A percentile compares a stretch with the other conserved stretches of the same genome.
Evolutionary conservation across 148 eudicot species (phyloP).

Genomic region (Amaranthus hypochondriacus): DNA sequence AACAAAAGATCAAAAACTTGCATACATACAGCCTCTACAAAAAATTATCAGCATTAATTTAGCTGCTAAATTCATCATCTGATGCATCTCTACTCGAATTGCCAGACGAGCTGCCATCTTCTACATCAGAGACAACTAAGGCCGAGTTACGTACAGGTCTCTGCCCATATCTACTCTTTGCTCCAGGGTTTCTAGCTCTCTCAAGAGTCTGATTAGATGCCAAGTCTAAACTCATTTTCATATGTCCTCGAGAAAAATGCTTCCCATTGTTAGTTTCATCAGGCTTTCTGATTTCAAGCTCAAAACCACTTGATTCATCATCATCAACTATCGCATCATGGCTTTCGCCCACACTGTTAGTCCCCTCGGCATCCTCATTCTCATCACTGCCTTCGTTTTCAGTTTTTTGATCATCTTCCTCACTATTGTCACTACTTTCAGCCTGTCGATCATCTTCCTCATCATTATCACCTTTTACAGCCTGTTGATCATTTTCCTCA

Average conservation of each 20-base stretch:
- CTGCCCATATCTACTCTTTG: constrained; percentile 57
- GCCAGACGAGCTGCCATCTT: constrained; percentile 38
- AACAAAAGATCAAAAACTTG: constrained; percentile 16
- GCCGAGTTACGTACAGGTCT: constrained; percentile 62
- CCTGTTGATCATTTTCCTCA: constrained; percentile 13
- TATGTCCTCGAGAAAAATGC: constrained; percentile 16
- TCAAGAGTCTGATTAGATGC: constrained; percentile 21
- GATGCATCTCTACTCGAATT: constrained; percentile 10
- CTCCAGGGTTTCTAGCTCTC: constrained; percentile 34
- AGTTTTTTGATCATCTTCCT: not conserved
- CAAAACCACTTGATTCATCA: constrained; percentile 26
- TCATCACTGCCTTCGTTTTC: constrained; percentile 22
- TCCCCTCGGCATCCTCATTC: constrained; percentile 11
- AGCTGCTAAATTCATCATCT: constrained; percentile 28
- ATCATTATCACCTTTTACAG: constrained; percentile 15
- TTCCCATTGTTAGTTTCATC: constrained; percentile 19
- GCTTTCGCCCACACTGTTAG: not conserved
- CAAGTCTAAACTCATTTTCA: constrained; percentile 39
- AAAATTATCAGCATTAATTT: constrained; percentile 10
- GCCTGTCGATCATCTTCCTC: constrained; percentile 18
- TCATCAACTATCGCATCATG: constrained; percentile 13
- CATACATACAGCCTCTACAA: constrained; percentile 24
- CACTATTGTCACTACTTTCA: constrained; percentile 16
- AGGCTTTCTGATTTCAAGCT: constrained; percentile 21
- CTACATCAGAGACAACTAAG: constrained; percentile 53